Conservation (phyloP, 805 yeast species). For the Saccharomyces paradoxus region DNA sequence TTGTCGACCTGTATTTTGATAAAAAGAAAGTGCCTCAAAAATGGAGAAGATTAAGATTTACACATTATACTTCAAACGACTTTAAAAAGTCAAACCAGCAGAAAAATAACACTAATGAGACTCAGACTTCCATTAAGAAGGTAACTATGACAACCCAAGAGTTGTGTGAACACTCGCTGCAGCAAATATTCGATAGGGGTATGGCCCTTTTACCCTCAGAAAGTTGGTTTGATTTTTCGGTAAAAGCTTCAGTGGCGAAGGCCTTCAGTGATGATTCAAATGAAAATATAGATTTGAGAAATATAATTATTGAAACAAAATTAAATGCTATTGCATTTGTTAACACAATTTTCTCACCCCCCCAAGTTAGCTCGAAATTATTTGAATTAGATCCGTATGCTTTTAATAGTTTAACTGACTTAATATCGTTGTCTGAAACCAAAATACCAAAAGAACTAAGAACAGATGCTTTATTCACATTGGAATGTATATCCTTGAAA, state of each 20-base stretch:
- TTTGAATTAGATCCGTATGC: conserved; percentile 68
- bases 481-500: conserved; percentile 61
- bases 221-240: conserved; percentile 54
- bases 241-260: conserved; percentile 58
- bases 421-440: conserved; percentile 58
- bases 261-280: conserved; percentile 54
- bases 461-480: conserved; percentile 53
- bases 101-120: conserved; percentile 1
- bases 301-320: conserved; percentile 52
- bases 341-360: conserved; percentile 47
- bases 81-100: conserved; percentile 5
- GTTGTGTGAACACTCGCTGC: conserved; percentile 44
- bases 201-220: conserved; percentile 49
- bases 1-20: conserved; percentile 40
- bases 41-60: conserved; percentile 50
- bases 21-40: conserved; percentile 42
- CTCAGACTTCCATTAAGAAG: conserved; percentile 33
- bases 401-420: conserved; percentile 58
- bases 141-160: conserved; percentile 49
- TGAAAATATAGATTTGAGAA: conserved; percentile 49
- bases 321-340: conserved; percentile 60
- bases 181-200: conserved; percentile 60
- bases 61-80: conserved; percentile 37
- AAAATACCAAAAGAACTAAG: conserved; percentile 46
- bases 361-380: conserved; percentile 53